Percentiles rank a stretch among this genome's conserved stretches.
Conservation (phyloP, 2,329 filamentous ascomycete genomes). For the Colletotrichum neosansevieriae region DNA sequence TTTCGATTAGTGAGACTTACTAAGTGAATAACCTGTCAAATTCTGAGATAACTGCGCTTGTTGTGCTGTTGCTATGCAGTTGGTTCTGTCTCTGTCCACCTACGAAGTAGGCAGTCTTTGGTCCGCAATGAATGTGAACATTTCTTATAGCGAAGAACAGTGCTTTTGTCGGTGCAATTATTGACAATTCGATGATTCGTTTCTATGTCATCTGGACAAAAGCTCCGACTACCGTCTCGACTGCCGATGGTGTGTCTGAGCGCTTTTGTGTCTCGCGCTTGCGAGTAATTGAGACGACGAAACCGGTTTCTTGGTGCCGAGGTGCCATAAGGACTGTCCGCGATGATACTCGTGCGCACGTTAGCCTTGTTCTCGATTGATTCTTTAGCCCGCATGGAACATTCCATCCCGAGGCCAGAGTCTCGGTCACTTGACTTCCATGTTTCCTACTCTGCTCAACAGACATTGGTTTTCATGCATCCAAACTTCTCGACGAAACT, state of each 20-base stretch:
- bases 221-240: not conserved
- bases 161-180: too few relatives aligned
- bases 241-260: not conserved
- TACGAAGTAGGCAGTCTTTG: too few relatives aligned
- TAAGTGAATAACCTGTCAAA: too few relatives aligned
- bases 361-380: not conserved
- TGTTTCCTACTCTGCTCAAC: not conserved
- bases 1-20: too few relatives aligned
- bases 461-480: not conserved
- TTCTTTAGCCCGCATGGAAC: not conserved
- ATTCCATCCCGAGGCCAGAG: not conserved
- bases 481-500: not conserved
- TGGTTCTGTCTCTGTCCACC: too few relatives aligned
- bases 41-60: too few relatives aligned
- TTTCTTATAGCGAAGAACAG: too few relatives aligned
- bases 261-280: slow-evolving; percentile 8
- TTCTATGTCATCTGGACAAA: slow-evolving; percentile 5
- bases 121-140: too few relatives aligned
- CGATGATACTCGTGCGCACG: not conserved
- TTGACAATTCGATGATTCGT: not conserved
- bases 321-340: not conserved
- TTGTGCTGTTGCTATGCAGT: too few relatives aligned
- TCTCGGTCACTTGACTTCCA: not conserved
- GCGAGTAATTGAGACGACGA: slow-evolving; percentile 7
- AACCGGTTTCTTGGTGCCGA: slow-evolving; percentile 10